phyloP scores from a whole-genome alignment of 768 basidiomycete genomes.

The Podaxis pistillaris region DNA sequence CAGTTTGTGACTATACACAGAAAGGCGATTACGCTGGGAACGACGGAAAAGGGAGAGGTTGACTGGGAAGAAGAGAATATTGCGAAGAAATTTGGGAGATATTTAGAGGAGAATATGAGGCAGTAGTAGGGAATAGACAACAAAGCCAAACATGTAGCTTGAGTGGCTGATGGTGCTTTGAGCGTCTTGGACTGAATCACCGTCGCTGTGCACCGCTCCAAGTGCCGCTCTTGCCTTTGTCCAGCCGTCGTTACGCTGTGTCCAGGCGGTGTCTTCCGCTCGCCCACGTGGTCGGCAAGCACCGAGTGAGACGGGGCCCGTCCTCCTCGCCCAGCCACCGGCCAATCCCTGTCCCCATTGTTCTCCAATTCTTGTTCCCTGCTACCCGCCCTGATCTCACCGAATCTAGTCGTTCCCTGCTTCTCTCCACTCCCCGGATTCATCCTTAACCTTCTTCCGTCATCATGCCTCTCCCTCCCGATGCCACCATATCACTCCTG shows the following conservation, averaged over 20 bases:
- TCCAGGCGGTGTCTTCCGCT: not conserved
- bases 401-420: not conserved
- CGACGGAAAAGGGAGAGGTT: conserved; percentile 71
- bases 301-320: not conserved
- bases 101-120: conserved; percentile 69
- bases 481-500: conserved; percentile 54
- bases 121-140: conserved; percentile 22
- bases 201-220: not conserved
- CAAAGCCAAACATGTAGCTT: conserved; percentile 13
- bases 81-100: conserved; percentile 64
- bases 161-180: not conserved
- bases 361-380: not conserved
- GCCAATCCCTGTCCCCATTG: not conserved
- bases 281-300: conserved; percentile 9
- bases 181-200: no score
- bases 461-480: conserved; percentile 66
- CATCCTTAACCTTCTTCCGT: not conserved
- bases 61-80: conserved; percentile 77
- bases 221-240: not conserved
- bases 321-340: not conserved
- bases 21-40: conserved; percentile 82
- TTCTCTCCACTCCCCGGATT: not conserved
- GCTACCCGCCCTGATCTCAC: conserved; percentile 5
- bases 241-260: not conserved
- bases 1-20: conserved; percentile 91